Evolutionary conservation across 1,284 basidiomycete genomes (phyloP).

Genomic region (Sphaerobolus stellatus): DNA sequence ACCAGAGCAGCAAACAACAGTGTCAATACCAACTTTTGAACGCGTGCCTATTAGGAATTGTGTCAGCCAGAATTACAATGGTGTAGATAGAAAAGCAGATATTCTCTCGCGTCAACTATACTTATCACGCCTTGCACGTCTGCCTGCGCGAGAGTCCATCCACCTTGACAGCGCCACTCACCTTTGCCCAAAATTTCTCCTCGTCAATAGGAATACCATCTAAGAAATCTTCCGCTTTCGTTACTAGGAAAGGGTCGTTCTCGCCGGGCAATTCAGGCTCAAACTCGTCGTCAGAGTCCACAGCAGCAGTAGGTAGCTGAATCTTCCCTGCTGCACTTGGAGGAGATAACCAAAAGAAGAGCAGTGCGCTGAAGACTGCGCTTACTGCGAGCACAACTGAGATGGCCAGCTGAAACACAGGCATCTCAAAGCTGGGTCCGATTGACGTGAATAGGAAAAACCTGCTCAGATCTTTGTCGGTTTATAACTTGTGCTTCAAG

Average conservation of each 20-base stretch:
- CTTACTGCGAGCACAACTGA: slow-evolving; percentile 47
- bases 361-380: slow-evolving; percentile 44
- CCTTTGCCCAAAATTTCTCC: slow-evolving; percentile 69
- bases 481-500: too few relatives aligned
- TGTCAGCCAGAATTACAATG: not conserved
- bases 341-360: slow-evolving; percentile 36
- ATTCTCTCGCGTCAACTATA: too few relatives aligned
- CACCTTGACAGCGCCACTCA: slow-evolving; percentile 41
- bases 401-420: slow-evolving; percentile 58
- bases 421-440: slow-evolving; percentile 54
- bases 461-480: too few relatives aligned
- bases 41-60: slow-evolving; percentile 44
- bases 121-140: too few relatives aligned
- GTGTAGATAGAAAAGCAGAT: not conserved
- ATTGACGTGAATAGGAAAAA: too few relatives aligned
- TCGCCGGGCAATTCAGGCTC: slow-evolving; percentile 21
- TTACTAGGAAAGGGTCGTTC: slow-evolving; percentile 77
- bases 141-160: too few relatives aligned
- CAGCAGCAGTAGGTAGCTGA: slow-evolving; percentile 44
- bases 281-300: slow-evolving; percentile 8
- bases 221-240: slow-evolving; percentile 63
- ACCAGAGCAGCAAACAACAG: slow-evolving; percentile 46
- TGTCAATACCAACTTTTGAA: slow-evolving; percentile 54
- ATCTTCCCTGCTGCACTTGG: slow-evolving; percentile 50
- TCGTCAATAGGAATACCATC: slow-evolving; percentile 78